Evolutionary conservation across 257 asterid species (phyloP).

Genomic region (Solanum arcanum): DNA sequence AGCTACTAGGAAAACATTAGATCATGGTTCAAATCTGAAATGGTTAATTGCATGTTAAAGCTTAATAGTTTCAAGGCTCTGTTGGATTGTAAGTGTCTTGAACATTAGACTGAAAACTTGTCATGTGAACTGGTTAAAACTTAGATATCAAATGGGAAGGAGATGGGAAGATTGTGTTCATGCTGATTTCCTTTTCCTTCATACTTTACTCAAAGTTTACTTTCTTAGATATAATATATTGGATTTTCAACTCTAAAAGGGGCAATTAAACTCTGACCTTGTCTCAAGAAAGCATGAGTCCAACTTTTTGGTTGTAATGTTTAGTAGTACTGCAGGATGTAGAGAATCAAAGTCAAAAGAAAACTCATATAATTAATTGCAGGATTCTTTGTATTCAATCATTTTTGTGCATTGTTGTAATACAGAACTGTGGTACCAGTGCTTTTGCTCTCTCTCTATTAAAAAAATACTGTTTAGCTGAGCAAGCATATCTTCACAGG

Average conservation of each 20-base stretch:
- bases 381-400: not conserved
- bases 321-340: not conserved
- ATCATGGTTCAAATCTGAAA: not conserved
- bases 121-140: not conserved
- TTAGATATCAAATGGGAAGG: not conserved
- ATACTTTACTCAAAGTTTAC: not conserved
- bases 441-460: not conserved
- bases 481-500: conserved; percentile 32
- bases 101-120: not conserved
- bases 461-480: not conserved
- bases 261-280: not conserved
- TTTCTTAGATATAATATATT: not conserved
- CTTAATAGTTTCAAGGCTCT: not conserved
- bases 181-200: not conserved
- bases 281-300: not conserved
- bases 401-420: not conserved
- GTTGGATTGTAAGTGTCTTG: not conserved
- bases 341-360: not conserved
- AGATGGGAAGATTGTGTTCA: not conserved
- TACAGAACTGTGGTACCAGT: not conserved
- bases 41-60: not conserved
- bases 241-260: not conserved
- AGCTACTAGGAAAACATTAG: not conserved
- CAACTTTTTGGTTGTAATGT: not conserved
- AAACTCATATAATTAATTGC: not conserved